Conservation (phyloP, 2,329 filamentous ascomycete species). For the Aspergillus felis region DNA sequence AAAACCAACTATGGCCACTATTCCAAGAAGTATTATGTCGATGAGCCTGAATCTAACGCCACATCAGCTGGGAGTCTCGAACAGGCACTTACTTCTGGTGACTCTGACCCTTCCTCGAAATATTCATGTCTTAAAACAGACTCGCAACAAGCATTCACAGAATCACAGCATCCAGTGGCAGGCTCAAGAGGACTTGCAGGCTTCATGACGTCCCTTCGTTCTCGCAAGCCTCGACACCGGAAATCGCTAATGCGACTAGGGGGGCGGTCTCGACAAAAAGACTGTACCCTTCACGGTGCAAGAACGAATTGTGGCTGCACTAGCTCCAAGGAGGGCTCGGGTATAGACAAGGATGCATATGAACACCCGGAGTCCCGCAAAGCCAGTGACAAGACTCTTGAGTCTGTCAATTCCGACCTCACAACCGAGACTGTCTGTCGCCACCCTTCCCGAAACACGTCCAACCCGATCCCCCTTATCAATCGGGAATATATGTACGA, state of each 20-base stretch:
- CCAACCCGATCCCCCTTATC: conserved; percentile 18
- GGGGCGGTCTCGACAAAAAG: background rate
- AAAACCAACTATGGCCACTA: background rate
- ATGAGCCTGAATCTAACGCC: background rate
- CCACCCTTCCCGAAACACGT: conserved; percentile 27
- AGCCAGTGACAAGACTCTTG: conserved; percentile 28
- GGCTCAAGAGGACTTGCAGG: conserved; percentile 12
- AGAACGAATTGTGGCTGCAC: background rate
- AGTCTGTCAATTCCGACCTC: conserved; percentile 30
- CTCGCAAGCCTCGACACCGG: conserved; percentile 9
- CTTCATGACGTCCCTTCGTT: conserved; percentile 15
- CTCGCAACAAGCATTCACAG: background rate
- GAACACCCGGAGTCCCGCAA: conserved; percentile 21
- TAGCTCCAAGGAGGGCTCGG: background rate
- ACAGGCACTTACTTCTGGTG: background rate
- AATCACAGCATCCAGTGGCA: conserved; percentile 5
- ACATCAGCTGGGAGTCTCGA: background rate
- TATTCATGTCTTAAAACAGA: background rate
- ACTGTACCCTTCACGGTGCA: background rate
- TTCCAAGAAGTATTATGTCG: background rate
- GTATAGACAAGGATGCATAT: conserved; percentile 1
- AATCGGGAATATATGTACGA: conserved; percentile 10
- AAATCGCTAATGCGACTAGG: background rate
- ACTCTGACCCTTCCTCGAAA: background rate
- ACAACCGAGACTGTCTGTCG: conserved; percentile 32